Evolutionary conservation across 129 eudicot species (phyloP), one percentile per base, ranked within the genome.

Genomic region (Helianthus tuberosus): DNA sequence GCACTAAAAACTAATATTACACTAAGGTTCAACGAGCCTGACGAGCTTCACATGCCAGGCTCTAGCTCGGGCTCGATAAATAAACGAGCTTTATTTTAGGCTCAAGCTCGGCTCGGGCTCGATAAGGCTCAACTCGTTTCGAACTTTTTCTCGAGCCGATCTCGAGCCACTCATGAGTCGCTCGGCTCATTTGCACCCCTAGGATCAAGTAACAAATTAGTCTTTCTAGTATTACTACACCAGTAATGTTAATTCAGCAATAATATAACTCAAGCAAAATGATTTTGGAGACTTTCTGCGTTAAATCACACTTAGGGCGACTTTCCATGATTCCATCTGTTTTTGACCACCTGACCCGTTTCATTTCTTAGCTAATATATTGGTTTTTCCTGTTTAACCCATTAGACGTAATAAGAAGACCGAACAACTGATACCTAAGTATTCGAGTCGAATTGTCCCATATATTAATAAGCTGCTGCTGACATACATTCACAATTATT

Each of bases 401-500:
- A 12, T 53, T 15, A 52, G 25, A 6, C 9, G 15, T 20, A 55
- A 27, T 23, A 60, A 7, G 13, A 27, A 2, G 15, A 8, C 20
- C 44, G 14, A 13, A 61, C 8, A 14, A 59, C 66, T 25, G n/a
- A n/a, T n/a, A n/a, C n/a, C n/a, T 35, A 61, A 61, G 5, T 61
- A 59, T 61, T 29, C 10, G 44, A 16, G 16, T 32, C 1, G 1
- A 61, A 29, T 61, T 61, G 20, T 32, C 66, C 13, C 66, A 43
- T 61, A 61, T 61, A 29, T 27, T 29, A 61, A 43, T 61, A 29
- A 5, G 46, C 44, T 29, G 66, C 13, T 29, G 39, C n/a, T 11
- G 59, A 17, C 63, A 10, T 39, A 3, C 39, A 53, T 35, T 74
- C 27, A n/a, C 13, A 74, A 38, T 62, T 16, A 50, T 43, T 78